phyloP scores from a whole-genome alignment of 352 stramenopile species.

The Phytophthora nicotianae region DNA sequence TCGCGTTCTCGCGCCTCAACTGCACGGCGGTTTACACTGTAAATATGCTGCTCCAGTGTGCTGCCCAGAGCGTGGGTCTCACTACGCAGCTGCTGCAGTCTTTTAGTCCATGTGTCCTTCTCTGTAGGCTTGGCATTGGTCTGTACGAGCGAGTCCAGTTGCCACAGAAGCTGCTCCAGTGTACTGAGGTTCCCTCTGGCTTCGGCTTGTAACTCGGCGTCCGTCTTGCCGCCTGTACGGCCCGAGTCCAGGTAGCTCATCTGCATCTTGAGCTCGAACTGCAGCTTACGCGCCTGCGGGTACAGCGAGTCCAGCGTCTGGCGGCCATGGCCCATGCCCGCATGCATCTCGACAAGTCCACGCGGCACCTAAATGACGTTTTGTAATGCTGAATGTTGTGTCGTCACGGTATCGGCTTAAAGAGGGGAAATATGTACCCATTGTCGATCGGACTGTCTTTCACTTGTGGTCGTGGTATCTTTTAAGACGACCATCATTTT shows the following conservation, averaged over 20 bases:
- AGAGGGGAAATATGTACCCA: not conserved
- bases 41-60: conserved; percentile 83
- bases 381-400: not conserved
- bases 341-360: not conserved
- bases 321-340: not conserved
- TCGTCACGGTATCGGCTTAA: not conserved
- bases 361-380: not conserved
- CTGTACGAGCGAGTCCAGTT: conserved; percentile 83
- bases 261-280: conserved; percentile 91
- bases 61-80: conserved; percentile 69
- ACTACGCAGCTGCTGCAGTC: conserved; percentile 74
- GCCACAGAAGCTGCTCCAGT: conserved; percentile 80
- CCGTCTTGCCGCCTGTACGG: conserved; percentile 50
- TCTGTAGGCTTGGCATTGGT: conserved; percentile 51
- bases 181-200: conserved; percentile 71
- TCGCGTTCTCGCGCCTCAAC: conserved; percentile 78
- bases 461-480: not conserved
- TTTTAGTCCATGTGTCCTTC: conserved; percentile 82
- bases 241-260: conserved; percentile 84
- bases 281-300: conserved; percentile 80
- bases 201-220: conserved; percentile 68
- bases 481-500: not conserved
- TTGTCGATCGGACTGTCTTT: not conserved
- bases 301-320: conserved; percentile 77
- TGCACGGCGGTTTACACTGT: conserved; percentile 62